Conservation (phyloP, 148 eudicot species). For the Hydrangea macrophylla region DNA sequence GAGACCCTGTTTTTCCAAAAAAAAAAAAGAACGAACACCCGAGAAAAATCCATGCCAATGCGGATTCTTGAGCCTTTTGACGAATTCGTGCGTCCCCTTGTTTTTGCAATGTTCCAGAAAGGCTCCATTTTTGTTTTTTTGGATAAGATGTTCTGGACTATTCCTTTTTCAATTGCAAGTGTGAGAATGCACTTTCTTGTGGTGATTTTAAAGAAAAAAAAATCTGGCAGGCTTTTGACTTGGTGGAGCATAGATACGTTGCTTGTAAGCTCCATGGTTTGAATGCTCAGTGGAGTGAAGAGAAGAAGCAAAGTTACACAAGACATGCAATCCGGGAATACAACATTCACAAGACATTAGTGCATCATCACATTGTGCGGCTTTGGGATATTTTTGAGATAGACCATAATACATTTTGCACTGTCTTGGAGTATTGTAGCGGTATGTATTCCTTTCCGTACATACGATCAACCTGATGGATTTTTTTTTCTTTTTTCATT, state of each 20-base stretch:
- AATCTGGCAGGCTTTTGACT: conserved; percentile 88
- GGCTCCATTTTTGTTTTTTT: conserved; percentile 1
- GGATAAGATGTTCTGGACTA: neutral
- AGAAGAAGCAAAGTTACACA: conserved; percentile 96
- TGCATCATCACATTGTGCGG: conserved; percentile 89
- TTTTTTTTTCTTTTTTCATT: neutral
- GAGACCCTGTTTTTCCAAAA: too few relatives aligned
- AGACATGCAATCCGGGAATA: conserved; percentile 97
- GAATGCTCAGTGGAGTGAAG: conserved; percentile 97
- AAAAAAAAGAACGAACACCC: too few relatives aligned
- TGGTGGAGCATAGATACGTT: conserved; percentile 93
- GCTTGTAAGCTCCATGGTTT: conserved; percentile 99
- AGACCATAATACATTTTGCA: conserved; percentile 93
- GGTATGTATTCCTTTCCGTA: conserved; percentile 43
- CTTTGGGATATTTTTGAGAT: conserved; percentile 99
- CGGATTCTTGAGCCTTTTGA: too few relatives aligned
- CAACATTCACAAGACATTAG: conserved; percentile 94
- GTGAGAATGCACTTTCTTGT: conserved; percentile 28
- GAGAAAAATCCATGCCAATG: too few relatives aligned
- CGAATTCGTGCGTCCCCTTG: too few relatives aligned
- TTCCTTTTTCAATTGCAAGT: conserved; percentile 31
- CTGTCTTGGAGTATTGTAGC: conserved; percentile 88
- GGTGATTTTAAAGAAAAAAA: conserved; percentile 37
- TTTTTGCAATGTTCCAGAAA: neutral
- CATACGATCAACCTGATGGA: neutral